phyloP scores from a whole-genome alignment of 1,139 yeast genomes.

The Yamadazyma jaroonii region DNA sequence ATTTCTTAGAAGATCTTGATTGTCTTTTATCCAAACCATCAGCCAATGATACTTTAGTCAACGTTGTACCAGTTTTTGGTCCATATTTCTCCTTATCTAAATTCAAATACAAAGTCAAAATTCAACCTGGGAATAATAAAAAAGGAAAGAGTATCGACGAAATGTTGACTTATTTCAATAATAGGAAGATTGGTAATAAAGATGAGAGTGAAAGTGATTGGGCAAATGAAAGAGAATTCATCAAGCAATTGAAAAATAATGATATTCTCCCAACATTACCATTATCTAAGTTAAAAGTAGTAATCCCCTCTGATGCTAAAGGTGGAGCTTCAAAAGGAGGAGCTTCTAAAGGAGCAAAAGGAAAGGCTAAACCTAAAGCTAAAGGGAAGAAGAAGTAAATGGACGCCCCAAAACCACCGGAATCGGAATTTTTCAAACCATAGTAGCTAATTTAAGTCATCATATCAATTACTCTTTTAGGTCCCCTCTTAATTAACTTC shows the following conservation, averaged over 20 bases:
- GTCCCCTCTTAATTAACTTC: too few species aligned
- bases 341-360: constrained; percentile 1
- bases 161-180: constrained; percentile 53
- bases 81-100: constrained; percentile 84
- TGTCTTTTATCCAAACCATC: constrained; percentile 42
- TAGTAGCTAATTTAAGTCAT: too few species aligned
- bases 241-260: constrained; percentile 56
- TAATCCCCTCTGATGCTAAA: constrained; percentile 23
- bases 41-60: constrained; percentile 43
- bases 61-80: constrained; percentile 83
- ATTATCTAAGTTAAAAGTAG: constrained; percentile 38
- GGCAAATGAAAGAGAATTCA: constrained; percentile 63
- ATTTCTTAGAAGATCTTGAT: constrained; percentile 41
- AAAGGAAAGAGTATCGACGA: constrained; percentile 86
- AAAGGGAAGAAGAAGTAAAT: constrained; percentile 6
- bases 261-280: constrained; percentile 40
- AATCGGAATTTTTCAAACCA: too few species aligned
- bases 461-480: too few species aligned
- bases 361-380: background rate
- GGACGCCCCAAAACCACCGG: too few species aligned
- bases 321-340: constrained; percentile 2
- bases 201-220: constrained; percentile 63
- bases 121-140: constrained; percentile 83
- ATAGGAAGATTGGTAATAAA: constrained; percentile 42
- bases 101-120: constrained; percentile 77